Percentiles rank a stretch among this genome's conserved stretches.
Evolutionary conservation across 2,329 filamentous ascomycete genomes (phyloP).

Genomic region (Didymosphaeria variabile): DNA sequence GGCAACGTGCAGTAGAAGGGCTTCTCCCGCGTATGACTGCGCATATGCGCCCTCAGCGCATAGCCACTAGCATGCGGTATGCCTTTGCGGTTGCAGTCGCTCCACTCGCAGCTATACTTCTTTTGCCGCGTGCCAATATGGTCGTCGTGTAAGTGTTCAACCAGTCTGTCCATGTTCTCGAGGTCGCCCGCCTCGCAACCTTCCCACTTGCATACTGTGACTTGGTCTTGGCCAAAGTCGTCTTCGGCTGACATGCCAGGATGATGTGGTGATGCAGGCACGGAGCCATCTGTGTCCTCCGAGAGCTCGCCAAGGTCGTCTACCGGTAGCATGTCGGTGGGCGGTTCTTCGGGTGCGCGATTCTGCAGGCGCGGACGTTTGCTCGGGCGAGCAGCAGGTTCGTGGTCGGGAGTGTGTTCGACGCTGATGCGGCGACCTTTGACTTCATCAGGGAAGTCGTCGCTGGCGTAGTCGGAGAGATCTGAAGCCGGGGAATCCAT

Average conservation of each 20-base stretch:
- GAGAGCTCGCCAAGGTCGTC: conserved; percentile 73
- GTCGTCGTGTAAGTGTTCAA: conserved; percentile 75
- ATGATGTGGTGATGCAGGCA: conserved; percentile 62
- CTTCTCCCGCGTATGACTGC: conserved; percentile 97
- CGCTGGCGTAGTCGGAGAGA: conserved; percentile 71
- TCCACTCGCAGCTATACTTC: conserved; percentile 99
- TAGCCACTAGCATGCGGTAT: conserved; percentile 94
- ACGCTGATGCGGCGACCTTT: conserved; percentile 59
- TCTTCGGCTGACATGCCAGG: conserved; percentile 53
- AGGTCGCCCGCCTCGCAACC: conserved; percentile 60
- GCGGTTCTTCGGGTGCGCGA: conserved; percentile 45
- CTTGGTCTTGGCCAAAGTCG: conserved; percentile 54
- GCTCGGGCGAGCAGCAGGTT: conserved; percentile 52
- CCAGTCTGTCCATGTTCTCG: conserved; percentile 61
- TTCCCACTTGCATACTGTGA: conserved; percentile 61
- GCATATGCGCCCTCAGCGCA: conserved; percentile 95
- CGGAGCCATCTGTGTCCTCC: conserved; percentile 86
- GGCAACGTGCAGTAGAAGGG: conserved; percentile 96
- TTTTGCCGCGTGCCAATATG: conserved; percentile 94
- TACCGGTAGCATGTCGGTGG: conserved; percentile 25
- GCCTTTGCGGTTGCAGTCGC: conserved; percentile 85
- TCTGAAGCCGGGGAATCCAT: conserved; percentile 68
- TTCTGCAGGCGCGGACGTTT: conserved; percentile 49
- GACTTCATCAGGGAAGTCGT: conserved; percentile 68
- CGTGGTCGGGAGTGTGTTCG: conserved; percentile 54